Percentiles rank a stretch among this genome's conserved stretches.
These are phyloP conservation scores for Apiotrichum sp. DNA, from an alignment of 1,284 basidiomycete species.

Conservation along the genomic window DNA sequence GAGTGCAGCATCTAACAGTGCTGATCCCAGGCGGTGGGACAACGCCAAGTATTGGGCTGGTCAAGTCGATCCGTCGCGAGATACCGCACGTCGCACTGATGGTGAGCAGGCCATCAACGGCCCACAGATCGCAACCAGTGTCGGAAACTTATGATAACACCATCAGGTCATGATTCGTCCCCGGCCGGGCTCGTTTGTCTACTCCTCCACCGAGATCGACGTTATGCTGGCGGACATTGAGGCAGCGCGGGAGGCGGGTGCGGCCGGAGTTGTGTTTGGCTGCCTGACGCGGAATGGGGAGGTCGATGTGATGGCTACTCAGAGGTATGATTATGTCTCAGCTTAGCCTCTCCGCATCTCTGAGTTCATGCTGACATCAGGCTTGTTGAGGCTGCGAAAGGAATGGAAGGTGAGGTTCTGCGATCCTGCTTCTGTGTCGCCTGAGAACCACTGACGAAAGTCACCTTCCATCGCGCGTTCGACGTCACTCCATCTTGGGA, in stretches of 20 bases:
- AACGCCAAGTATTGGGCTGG: constrained; percentile 66
- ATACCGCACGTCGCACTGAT: constrained; percentile 58
- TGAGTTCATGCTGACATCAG: constrained; percentile 3
- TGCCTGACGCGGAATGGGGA: constrained; percentile 56
- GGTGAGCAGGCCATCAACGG: constrained; percentile 46
- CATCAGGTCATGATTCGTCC: constrained; percentile 69
- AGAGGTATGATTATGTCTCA: constrained; percentile 11
- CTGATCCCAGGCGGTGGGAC: constrained; percentile 59
- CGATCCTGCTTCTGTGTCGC: background rate
- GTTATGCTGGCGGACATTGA: constrained; percentile 68
- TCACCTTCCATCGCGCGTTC: constrained; percentile 76
- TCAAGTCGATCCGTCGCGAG: constrained; percentile 54
- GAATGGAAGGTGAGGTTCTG: constrained; percentile 55
- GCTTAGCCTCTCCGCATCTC: background rate
- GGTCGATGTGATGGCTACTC: constrained; percentile 56
- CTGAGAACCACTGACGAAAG: constrained; percentile 42
- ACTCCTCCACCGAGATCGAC: constrained; percentile 57
- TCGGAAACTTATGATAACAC: background rate
- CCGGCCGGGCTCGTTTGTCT: constrained; percentile 67
- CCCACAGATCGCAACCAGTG: too few species aligned
- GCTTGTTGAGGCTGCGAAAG: constrained; percentile 55
- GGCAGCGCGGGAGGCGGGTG: constrained; percentile 45
- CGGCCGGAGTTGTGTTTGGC: constrained; percentile 66
- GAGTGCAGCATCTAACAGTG: too few species aligned
- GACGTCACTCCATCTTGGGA: constrained; percentile 60